Evolutionary conservation across 352 stramenopile genomes (phyloP).

Genomic region (Phytopythium cucurbitacearum): DNA sequence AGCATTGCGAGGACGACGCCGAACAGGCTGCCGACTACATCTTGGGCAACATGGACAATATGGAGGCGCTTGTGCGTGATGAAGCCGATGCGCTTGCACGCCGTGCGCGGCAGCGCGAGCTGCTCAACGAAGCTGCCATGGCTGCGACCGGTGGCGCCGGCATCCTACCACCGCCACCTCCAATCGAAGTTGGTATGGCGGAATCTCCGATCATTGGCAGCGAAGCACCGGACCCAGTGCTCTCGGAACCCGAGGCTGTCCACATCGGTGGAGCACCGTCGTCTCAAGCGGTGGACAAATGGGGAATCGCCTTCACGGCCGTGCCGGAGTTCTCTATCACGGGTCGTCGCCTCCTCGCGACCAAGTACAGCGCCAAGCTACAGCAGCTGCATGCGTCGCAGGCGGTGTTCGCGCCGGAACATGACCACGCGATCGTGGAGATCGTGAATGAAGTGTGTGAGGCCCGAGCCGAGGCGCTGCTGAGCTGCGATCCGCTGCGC

Average conservation of each 20-base stretch:
- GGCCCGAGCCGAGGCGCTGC: constrained; percentile 57
- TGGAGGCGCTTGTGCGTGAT: constrained; percentile 75
- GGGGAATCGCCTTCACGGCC: constrained; percentile 82
- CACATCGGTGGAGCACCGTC: constrained; percentile 8
- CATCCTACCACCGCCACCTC: constrained; percentile 15
- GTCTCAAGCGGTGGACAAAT: constrained; percentile 52
- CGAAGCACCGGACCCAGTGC: too few species aligned
- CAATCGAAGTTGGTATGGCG: constrained; percentile 7
- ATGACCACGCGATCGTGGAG: constrained; percentile 72
- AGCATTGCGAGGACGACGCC: constrained; percentile 80
- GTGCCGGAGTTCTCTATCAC: constrained; percentile 84
- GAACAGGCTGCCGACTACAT: constrained; percentile 83
- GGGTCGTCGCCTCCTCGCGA: constrained; percentile 59
- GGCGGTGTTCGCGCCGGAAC: constrained; percentile 51
- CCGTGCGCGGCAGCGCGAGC: constrained; percentile 42
- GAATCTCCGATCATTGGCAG: too few species aligned
- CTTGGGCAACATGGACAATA: constrained; percentile 79
- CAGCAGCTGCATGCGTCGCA: constrained; percentile 62
- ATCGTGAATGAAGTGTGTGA: constrained; percentile 86
- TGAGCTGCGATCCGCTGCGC: constrained; percentile 80
- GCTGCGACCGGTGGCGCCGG: constrained; percentile 14
- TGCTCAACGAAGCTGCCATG: constrained; percentile 26
- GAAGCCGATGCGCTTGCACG: constrained; percentile 53
- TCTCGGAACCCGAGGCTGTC: background rate
- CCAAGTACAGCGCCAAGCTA: constrained; percentile 66